Conservation (phyloP, 371 early-diverging fungal genomes). For the Lichtheimia corymbifera region DNA sequence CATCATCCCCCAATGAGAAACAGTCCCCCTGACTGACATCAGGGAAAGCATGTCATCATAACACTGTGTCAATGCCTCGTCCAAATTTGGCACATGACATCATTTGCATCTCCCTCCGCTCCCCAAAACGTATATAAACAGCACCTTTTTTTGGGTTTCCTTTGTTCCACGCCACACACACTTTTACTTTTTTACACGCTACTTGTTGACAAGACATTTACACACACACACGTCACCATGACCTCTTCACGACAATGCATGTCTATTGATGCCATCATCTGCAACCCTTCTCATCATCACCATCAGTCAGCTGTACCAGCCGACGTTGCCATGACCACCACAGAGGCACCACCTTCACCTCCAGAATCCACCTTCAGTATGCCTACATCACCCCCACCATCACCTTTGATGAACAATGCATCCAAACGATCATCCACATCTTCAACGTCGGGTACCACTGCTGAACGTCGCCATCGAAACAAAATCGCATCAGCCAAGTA, state of each 20-base stretch:
- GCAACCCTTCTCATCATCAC: not conserved
- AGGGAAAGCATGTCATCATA: too few species aligned
- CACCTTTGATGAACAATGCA: not conserved
- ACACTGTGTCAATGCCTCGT: too few species aligned
- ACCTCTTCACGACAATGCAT: conserved; percentile 6
- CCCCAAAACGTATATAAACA: too few species aligned
- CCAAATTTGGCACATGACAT: too few species aligned
- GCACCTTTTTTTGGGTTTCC: too few species aligned
- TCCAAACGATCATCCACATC: conserved; percentile 1
- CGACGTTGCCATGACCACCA: not conserved
- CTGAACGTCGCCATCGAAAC: conserved; percentile 50
- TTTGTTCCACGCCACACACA: too few species aligned
- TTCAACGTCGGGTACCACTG: conserved; percentile 15
- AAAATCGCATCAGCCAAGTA: conserved; percentile 57
- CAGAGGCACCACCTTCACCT: not conserved
- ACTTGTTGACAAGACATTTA: not conserved
- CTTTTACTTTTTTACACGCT: too few species aligned
- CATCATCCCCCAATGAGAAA: too few species aligned
- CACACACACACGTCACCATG: not conserved
- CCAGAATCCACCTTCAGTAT: conserved; percentile 5
- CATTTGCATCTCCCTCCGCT: too few species aligned
- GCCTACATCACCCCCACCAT: conserved; percentile 10
- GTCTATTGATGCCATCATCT: conserved; percentile 13
- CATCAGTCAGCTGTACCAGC: not conserved
- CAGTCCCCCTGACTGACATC: too few species aligned